Evolutionary conservation across 2,329 filamentous ascomycete genomes (phyloP).

Genomic region (Chrysosporium queenslandicum): DNA sequence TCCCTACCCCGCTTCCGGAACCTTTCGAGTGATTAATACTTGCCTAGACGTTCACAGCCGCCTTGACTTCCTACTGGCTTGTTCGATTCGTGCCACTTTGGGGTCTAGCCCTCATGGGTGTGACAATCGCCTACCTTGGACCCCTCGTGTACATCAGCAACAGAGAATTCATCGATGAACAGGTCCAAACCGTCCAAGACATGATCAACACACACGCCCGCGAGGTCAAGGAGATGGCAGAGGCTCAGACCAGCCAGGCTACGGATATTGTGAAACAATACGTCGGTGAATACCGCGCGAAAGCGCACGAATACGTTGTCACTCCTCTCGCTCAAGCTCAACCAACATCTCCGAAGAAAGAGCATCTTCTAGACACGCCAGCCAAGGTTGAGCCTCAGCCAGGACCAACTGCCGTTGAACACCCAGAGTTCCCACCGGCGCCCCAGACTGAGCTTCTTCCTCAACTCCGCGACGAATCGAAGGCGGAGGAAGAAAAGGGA

Average conservation of each 20-base stretch:
- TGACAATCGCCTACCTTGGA: slow-evolving; percentile 47
- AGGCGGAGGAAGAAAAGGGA: slow-evolving; percentile 1
- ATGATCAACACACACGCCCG: slow-evolving; percentile 49
- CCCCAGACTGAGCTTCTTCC: slow-evolving; percentile 22
- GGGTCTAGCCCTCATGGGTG: slow-evolving; percentile 51
- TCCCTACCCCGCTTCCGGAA: not conserved
- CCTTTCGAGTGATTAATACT: slow-evolving; percentile 17
- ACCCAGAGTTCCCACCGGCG: slow-evolving; percentile 37
- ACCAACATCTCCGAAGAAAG: slow-evolving; percentile 19
- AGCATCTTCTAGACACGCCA: not conserved
- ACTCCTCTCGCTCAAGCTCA: slow-evolving; percentile 18
- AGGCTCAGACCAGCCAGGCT: slow-evolving; percentile 50
- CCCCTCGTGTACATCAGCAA: slow-evolving; percentile 57
- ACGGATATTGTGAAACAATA: slow-evolving; percentile 49
- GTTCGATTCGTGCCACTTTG: slow-evolving; percentile 57
- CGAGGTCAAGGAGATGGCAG: slow-evolving; percentile 51
- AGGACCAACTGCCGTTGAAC: slow-evolving; percentile 25
- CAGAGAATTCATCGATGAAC: slow-evolving; percentile 53
- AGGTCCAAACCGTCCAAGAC: slow-evolving; percentile 46
- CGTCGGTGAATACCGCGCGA: slow-evolving; percentile 50
- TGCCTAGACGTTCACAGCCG: slow-evolving; percentile 49
- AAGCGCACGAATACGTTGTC: slow-evolving; percentile 49
- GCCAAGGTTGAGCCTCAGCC: slow-evolving; percentile 24
- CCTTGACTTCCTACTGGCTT: slow-evolving; percentile 53
- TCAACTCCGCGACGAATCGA: slow-evolving; percentile 1